These are phyloP conservation scores for Saturnispora halmiae DNA, from an alignment of 805 yeast genomes.

Conservation along the genomic window DNA sequence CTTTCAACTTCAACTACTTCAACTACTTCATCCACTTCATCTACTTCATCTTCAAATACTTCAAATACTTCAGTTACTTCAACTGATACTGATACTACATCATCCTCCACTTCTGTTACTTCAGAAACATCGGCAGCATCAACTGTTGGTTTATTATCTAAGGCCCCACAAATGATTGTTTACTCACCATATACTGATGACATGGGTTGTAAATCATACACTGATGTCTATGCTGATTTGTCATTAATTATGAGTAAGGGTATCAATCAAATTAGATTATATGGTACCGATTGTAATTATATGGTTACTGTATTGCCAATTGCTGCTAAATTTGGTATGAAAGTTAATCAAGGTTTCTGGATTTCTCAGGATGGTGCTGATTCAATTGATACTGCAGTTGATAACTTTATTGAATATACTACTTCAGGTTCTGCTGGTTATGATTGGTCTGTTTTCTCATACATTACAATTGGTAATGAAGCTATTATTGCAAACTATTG, in stretches of 20 bases:
- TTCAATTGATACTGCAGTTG: slow-evolving; percentile 55
- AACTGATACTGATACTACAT: slow-evolving; percentile 6
- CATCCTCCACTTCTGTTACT: slow-evolving; percentile 14
- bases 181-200: slow-evolving; percentile 72
- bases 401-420: slow-evolving; percentile 41
- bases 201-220: slow-evolving; percentile 55
- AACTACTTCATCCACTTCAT: slow-evolving; percentile 8
- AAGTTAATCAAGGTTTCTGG: slow-evolving; percentile 85
- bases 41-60: slow-evolving; percentile 1
- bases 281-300: slow-evolving; percentile 81
- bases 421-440: slow-evolving; percentile 32
- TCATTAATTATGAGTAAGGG: slow-evolving; percentile 48
- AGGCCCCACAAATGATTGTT: slow-evolving; percentile 49
- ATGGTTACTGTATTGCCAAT: slow-evolving; percentile 56
- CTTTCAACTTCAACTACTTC: slow-evolving; percentile 13
- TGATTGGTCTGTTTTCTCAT: slow-evolving; percentile 68
- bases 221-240: slow-evolving; percentile 51
- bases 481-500: slow-evolving; percentile 60
- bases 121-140: slow-evolving; percentile 24
- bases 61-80: slow-evolving; percentile 13
- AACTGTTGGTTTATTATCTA: slow-evolving; percentile 24
- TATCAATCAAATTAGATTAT: slow-evolving; percentile 59
- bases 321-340: slow-evolving; percentile 50
- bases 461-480: slow-evolving; percentile 81
- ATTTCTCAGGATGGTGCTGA: slow-evolving; percentile 54